Percentiles rank a stretch among this genome's conserved stretches.
Evolutionary conservation across 2,329 filamentous ascomycete species (phyloP).

Genomic region (Mariannaea sp.): DNA sequence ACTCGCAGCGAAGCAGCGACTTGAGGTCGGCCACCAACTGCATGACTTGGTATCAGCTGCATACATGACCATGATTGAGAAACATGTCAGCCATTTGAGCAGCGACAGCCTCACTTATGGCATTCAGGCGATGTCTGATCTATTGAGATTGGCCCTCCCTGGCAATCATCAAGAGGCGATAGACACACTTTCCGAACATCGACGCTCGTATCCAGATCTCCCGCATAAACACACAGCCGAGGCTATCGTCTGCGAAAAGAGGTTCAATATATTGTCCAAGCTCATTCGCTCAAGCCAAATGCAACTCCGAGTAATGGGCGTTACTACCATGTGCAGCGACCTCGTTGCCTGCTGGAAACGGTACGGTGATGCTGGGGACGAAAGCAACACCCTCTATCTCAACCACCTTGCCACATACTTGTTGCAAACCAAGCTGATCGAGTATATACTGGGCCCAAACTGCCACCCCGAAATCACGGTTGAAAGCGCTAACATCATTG

Average conservation of each 20-base stretch:
- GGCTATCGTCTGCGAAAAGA: conserved; percentile 67
- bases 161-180: conserved; percentile 44
- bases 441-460: conserved; percentile 87
- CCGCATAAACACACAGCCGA: conserved; percentile 48
- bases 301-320: conserved; percentile 82
- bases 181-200: conserved; percentile 36
- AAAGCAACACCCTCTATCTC: conserved; percentile 56
- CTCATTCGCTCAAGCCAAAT: conserved; percentile 85
- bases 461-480: conserved; percentile 90
- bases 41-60: conserved; percentile 50
- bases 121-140: conserved; percentile 49
- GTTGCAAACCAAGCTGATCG: conserved; percentile 70
- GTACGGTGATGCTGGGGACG: conserved; percentile 53
- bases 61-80: conserved; percentile 57
- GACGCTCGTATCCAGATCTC: conserved; percentile 43
- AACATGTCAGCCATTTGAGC: conserved; percentile 57
- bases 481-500: conserved; percentile 81
- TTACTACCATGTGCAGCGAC: conserved; percentile 72
- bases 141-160: conserved; percentile 50
- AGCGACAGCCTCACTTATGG: conserved; percentile 49
- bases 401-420: conserved; percentile 73
- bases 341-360: conserved; percentile 70
- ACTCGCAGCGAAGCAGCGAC: conserved; percentile 38
- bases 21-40: conserved; percentile 49
- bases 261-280: conserved; percentile 68